Conservation (phyloP, 768 basidiomycete genomes). For the Gymnopilus dilepis region DNA sequence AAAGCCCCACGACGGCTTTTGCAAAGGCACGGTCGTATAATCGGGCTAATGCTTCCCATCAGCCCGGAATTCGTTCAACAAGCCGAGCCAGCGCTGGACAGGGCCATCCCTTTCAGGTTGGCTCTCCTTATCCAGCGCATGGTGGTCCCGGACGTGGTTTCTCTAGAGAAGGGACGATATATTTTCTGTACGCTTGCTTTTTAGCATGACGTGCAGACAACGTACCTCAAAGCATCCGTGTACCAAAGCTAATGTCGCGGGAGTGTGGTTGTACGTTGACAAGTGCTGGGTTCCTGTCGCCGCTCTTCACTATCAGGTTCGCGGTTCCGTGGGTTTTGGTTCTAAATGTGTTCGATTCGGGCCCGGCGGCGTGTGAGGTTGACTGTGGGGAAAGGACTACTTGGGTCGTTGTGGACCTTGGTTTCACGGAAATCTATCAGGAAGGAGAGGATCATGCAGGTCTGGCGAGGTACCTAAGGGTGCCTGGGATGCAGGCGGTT, state of each 20-base stretch:
- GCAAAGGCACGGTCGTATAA: conserved; percentile 36
- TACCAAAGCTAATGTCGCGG: conserved; percentile 9
- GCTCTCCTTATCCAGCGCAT: conserved; percentile 16
- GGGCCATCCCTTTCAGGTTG: neutral
- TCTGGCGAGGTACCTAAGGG: neutral
- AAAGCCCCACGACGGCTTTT: conserved; percentile 22
- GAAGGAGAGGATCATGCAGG: neutral
- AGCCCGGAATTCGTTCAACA: conserved; percentile 20
- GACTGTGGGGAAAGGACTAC: neutral
- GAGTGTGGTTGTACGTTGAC: conserved; percentile 17
- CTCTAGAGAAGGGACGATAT: conserved; percentile 20
- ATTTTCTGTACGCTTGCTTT: neutral
- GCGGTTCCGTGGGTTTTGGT: neutral
- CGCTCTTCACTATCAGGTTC: neutral
- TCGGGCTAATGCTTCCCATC: neutral
- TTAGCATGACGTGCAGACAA: conserved; percentile 1
- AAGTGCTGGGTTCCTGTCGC: conserved; percentile 10
- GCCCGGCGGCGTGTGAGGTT: neutral
- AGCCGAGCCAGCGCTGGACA: conserved; percentile 29
- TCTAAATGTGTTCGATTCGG: neutral
- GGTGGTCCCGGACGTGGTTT: conserved; percentile 36
- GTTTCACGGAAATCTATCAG: neutral
- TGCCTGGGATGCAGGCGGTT: neutral
- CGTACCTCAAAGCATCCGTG: conserved; percentile 20
- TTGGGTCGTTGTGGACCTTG: neutral